A percentile compares a stretch with the other conserved stretches of the same genome.
These are phyloP conservation scores for Sporisorium scitamineum DNA, from an alignment of 1,284 basidiomycete genomes.

Conservation along the genomic window DNA sequence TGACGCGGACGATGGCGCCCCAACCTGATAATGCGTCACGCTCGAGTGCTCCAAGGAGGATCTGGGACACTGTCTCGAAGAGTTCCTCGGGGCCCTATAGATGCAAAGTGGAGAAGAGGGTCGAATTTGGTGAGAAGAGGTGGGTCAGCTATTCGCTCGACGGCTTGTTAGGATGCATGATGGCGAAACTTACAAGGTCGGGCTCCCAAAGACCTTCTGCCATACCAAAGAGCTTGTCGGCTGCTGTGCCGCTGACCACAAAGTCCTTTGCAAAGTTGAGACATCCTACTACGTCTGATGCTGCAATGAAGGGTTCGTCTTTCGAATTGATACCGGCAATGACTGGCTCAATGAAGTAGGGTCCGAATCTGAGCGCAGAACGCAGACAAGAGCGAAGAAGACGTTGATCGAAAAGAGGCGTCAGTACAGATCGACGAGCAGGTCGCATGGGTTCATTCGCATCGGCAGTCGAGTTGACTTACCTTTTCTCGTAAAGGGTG, in stretches of 20 bases:
- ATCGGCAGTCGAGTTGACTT: slow-evolving; percentile 31
- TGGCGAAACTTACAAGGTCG: slow-evolving; percentile 75
- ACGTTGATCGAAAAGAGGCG: background rate
- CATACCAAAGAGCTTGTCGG: slow-evolving; percentile 93
- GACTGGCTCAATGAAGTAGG: slow-evolving; percentile 97
- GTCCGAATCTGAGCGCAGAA: slow-evolving; percentile 78
- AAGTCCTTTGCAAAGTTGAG: slow-evolving; percentile 96
- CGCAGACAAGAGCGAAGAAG: background rate
- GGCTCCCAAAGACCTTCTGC: slow-evolving; percentile 99
- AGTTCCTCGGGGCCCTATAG: slow-evolving; percentile 86
- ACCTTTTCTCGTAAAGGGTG: slow-evolving; percentile 94
- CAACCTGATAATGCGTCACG: slow-evolving; percentile 96
- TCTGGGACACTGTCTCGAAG: slow-evolving; percentile 98
- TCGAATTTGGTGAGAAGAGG: background rate
- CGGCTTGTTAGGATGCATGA: too few species aligned
- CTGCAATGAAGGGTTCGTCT: slow-evolving; percentile 92
- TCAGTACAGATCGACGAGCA: background rate
- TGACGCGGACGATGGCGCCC: slow-evolving; percentile 94
- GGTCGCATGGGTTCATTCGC: background rate
- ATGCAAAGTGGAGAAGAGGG: background rate
- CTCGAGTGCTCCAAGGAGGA: slow-evolving; percentile 93
- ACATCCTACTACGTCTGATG: slow-evolving; percentile 96
- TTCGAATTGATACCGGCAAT: slow-evolving; percentile 86
- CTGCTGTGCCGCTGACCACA: slow-evolving; percentile 92
- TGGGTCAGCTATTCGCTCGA: slow-evolving; percentile 2